Percentiles rank a stretch among this genome's conserved stretches.
Conservation (phyloP, 2,329 filamentous ascomycete genomes). For the Clarireedia homoeocarpa region DNA sequence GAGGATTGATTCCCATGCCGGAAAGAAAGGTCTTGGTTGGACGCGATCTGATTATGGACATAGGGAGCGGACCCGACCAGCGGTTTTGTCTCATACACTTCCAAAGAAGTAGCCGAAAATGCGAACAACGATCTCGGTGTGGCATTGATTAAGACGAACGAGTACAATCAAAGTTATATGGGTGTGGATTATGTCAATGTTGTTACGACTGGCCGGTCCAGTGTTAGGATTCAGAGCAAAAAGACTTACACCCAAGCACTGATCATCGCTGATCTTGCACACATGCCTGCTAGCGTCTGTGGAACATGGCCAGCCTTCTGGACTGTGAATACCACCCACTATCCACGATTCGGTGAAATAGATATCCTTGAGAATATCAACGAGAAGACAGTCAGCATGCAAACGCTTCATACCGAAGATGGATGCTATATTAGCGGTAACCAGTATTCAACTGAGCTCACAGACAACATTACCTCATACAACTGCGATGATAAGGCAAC, state of each 20-base stretch:
- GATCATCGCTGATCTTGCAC: slow-evolving; percentile 60
- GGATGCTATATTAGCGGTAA: slow-evolving; percentile 35
- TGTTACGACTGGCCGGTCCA: slow-evolving; percentile 53
- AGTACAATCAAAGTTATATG: slow-evolving; percentile 49
- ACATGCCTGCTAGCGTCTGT: slow-evolving; percentile 59
- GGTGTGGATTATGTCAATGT: slow-evolving; percentile 52
- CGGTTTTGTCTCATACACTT: slow-evolving; percentile 58
- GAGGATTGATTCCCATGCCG: not conserved
- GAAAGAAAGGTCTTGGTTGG: not conserved
- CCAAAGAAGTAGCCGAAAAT: slow-evolving; percentile 40
- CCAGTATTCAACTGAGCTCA: not conserved
- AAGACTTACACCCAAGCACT: slow-evolving; percentile 55
- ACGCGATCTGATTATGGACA: not conserved
- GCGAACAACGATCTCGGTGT: slow-evolving; percentile 28
- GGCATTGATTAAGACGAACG: slow-evolving; percentile 45
- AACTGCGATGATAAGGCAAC: slow-evolving; percentile 19
- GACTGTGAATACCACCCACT: slow-evolving; percentile 59
- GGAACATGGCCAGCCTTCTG: slow-evolving; percentile 61
- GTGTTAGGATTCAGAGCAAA: slow-evolving; percentile 60
- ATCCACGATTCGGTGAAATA: slow-evolving; percentile 47
- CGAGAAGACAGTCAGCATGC: slow-evolving; percentile 46
- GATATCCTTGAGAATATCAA: slow-evolving; percentile 62
- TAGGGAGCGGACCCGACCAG: slow-evolving; percentile 48
- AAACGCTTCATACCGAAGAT: slow-evolving; percentile 52
- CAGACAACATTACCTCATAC: slow-evolving; percentile 11